phyloP scores from a whole-genome alignment of 108 stramenopile genomes.

The Pseudonitzschia multiseries region DNA sequence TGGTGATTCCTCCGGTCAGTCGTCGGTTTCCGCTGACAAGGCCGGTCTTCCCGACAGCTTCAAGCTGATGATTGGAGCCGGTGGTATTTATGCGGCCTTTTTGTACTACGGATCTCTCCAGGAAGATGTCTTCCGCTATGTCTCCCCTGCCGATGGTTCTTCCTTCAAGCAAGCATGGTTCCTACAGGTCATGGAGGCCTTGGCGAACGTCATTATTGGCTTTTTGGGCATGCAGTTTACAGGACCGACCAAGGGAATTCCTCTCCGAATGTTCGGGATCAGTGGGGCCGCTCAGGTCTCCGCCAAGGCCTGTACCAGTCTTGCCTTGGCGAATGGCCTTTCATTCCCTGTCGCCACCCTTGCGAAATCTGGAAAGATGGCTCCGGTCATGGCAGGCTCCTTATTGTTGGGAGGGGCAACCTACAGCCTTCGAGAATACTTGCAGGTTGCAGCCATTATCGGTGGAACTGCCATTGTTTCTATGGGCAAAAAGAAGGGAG shows the following conservation, averaged over 20 bases:
- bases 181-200: constrained; percentile 87
- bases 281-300: constrained; percentile 88
- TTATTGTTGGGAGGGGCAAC: constrained; percentile 85
- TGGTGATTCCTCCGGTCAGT: not conserved
- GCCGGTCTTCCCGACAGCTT: constrained; percentile 58
- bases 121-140: constrained; percentile 93
- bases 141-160: constrained; percentile 78
- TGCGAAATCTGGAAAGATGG: constrained; percentile 93
- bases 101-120: constrained; percentile 94
- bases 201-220: constrained; percentile 88
- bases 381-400: constrained; percentile 91
- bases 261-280: constrained; percentile 81
- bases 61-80: constrained; percentile 86
- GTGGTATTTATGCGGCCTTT: constrained; percentile 95
- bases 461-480: constrained; percentile 88
- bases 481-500: constrained; percentile 83
- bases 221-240: constrained; percentile 81
- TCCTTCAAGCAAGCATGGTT: constrained; percentile 92
- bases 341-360: constrained; percentile 88
- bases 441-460: constrained; percentile 90
- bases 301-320: constrained; percentile 90
- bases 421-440: constrained; percentile 81
- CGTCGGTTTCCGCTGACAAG: not conserved
- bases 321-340: constrained; percentile 85
- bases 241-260: constrained; percentile 81